Percentiles rank a stretch among this genome's conserved stretches.
These are phyloP conservation scores for Pelargonium hybrid DNA, from an alignment of 441 rosid genomes.

Conservation along the genomic window DNA sequence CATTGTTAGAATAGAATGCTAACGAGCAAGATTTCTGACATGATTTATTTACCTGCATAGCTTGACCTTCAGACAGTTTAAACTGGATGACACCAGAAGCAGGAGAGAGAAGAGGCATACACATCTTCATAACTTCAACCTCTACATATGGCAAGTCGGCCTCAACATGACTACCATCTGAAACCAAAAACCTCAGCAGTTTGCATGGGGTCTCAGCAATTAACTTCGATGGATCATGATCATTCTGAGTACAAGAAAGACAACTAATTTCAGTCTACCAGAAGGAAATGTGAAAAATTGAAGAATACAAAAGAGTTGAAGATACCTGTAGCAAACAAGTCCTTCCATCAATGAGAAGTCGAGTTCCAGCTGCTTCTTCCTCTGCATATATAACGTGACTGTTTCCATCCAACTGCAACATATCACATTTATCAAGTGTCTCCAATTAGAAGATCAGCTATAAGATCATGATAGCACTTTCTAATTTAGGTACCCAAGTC, in stretches of 20 bases:
- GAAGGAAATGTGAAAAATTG: neutral
- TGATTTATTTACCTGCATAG: slow-evolving; percentile 80
- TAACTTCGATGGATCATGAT: slow-evolving; percentile 97
- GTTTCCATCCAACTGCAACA: slow-evolving; percentile 87
- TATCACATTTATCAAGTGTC: slow-evolving; percentile 2
- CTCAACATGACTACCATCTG: slow-evolving; percentile 85
- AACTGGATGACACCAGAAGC: slow-evolving; percentile 87
- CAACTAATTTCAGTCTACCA: slow-evolving; percentile 14
- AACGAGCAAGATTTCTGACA: slow-evolving; percentile 6
- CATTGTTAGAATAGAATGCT: neutral
- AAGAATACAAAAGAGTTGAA: slow-evolving; percentile 13
- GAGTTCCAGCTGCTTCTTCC: slow-evolving; percentile 99
- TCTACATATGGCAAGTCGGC: slow-evolving; percentile 96
- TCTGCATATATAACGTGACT: slow-evolving; percentile 99
- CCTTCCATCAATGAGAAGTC: slow-evolving; percentile 98
- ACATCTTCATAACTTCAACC: slow-evolving; percentile 99
- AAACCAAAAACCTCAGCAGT: slow-evolving; percentile 81
- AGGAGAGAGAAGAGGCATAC: slow-evolving; percentile 99
- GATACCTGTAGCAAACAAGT: slow-evolving; percentile 92
- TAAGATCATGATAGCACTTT: neutral
- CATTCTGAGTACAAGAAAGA: slow-evolving; percentile 47
- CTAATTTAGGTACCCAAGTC: neutral
- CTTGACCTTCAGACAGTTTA: slow-evolving; percentile 97
- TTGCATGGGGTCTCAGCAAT: slow-evolving; percentile 99
- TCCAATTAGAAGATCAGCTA: neutral